phyloP scores from a whole-genome alignment of 176 grass and related monocot species.

The Aegilops sharonensis region DNA sequence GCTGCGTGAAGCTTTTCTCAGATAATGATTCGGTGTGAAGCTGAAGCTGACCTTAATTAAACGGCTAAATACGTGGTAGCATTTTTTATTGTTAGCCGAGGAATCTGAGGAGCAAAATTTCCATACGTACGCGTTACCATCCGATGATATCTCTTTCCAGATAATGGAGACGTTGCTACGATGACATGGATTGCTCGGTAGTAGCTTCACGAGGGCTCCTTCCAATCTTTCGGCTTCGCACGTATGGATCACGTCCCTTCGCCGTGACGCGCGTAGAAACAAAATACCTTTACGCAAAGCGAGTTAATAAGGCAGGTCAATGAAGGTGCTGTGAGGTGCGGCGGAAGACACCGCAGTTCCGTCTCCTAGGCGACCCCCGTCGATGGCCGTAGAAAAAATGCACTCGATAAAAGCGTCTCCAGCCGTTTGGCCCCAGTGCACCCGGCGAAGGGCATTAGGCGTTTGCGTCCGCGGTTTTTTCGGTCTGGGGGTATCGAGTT shows the following conservation, averaged over 20 bases:
- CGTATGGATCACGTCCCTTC: too few relatives aligned
- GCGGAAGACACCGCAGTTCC: neutral
- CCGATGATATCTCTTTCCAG: neutral
- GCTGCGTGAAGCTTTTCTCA: neutral
- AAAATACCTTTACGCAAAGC: too few relatives aligned
- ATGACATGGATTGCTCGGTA: neutral
- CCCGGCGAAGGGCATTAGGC: too few relatives aligned
- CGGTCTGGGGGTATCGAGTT: too few relatives aligned
- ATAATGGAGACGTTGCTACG: neutral
- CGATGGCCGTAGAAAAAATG: neutral
- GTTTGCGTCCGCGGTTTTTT: too few relatives aligned
- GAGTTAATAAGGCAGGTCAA: neutral
- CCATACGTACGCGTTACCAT: neutral
- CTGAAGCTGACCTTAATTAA: slow-evolving; percentile 20
- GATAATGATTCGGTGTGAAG: neutral
- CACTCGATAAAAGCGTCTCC: neutral
- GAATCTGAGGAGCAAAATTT: neutral
- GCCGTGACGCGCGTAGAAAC: too few relatives aligned
- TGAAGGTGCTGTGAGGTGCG: neutral
- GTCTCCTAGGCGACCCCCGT: neutral
- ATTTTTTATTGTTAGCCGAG: neutral
- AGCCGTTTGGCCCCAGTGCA: too few relatives aligned
- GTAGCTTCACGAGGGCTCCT: neutral
- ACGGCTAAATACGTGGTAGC: neutral
- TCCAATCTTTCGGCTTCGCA: neutral